Evolutionary conservation across 768 basidiomycete genomes (phyloP), one percentile per base, ranked within the genome.

Genomic region (Dendrothele bispora): DNA sequence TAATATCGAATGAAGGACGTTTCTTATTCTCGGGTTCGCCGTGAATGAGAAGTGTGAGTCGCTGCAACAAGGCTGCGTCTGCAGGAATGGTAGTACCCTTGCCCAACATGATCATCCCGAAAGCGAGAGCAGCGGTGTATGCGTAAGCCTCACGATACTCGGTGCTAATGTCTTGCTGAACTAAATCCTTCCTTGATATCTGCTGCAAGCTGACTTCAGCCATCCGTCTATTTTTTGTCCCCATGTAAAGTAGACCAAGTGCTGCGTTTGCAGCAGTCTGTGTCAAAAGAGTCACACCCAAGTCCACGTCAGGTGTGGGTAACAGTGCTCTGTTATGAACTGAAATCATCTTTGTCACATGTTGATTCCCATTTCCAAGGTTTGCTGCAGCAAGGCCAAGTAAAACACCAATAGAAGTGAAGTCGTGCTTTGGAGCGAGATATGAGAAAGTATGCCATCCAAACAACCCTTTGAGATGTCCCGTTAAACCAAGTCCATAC

Each of bases 371-470:
- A 48, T 78, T 91, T 5, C 94, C 95, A 25, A 92, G 74, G 55
- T 93, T 91, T 1, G 94, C 91, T 2, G 92, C 91, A 2, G 93
- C 84, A 36, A 98, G 76, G n/a, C 97, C 97, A 4, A 99, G 81
- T 1, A 99, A 77, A 34, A 98, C 79, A 2, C 88, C 97, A 39
- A 97, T 92, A 2, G 92, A 93, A 0, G 95, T 98, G 53, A 92
- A 75, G 57, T 98, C 95, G 61, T 98, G 95, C 59, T 98, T 94
- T 4, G 93, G 91, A 3, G 94, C 95, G 57, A 99, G 79, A 64
- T 98, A 97, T 12, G 84, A 83, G 63, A 95, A 98, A 0, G 94
- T 94, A 64, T 97, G 92, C 90, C 94, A 95, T 2, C 91, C 92
- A 57, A 91, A 67, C 82, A 99, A 83, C 49, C 86, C 83, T 53